A percentile compares a stretch with the other conserved stretches of the same genome.
These are phyloP conservation scores for Fusarium siculi DNA, from an alignment of 2,329 filamentous ascomycete genomes.

Conservation along the genomic window DNA sequence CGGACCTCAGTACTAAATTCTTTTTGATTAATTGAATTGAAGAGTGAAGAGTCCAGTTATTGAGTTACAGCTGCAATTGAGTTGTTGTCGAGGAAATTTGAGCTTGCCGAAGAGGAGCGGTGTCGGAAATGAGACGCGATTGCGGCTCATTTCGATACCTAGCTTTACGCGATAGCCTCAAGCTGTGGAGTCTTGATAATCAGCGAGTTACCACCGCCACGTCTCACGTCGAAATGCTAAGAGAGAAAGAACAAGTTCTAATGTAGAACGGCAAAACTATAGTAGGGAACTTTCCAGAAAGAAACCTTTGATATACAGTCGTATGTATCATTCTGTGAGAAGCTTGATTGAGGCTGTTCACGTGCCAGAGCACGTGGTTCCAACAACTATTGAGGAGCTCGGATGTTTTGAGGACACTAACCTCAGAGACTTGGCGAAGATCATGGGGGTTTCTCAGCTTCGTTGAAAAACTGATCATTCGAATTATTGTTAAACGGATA, in stretches of 20 bases:
- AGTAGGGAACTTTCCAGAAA: neutral
- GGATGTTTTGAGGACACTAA: neutral
- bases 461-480: neutral
- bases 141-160: neutral
- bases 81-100: neutral
- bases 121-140: constrained; percentile 6
- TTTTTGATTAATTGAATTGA: neutral
- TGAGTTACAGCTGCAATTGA: neutral
- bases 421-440: neutral
- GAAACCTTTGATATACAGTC: neutral
- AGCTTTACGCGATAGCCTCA: neutral
- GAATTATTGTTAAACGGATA: neutral
- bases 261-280: too few relatives aligned
- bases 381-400: neutral
- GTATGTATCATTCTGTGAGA: neutral
- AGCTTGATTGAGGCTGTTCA: neutral
- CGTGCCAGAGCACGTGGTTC: neutral
- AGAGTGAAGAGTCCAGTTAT: neutral
- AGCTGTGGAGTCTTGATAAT: neutral
- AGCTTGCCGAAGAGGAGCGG: constrained; percentile 5
- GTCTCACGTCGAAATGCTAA: neutral
- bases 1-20: too few relatives aligned
- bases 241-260: neutral
- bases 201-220: neutral
- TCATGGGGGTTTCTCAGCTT: neutral